phyloP scores from a whole-genome alignment of 2,329 filamentous ascomycete genomes.

The Lasiodiplodia theobromae region DNA sequence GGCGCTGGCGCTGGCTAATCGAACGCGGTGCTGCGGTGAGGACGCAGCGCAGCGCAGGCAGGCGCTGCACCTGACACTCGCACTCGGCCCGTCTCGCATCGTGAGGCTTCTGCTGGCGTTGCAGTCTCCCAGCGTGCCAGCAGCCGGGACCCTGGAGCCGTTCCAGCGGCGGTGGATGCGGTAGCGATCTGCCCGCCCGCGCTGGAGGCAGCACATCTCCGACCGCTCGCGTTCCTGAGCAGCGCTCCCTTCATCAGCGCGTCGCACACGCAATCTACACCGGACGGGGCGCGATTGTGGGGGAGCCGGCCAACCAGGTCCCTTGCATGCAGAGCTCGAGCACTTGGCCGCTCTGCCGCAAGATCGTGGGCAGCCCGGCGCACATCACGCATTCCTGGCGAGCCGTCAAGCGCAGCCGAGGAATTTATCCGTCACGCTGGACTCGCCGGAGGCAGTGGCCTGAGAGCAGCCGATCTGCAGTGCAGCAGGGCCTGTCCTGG shows the following conservation, averaged over 20 bases:
- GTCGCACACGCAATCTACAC: slow-evolving; percentile 24
- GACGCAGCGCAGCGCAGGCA: slow-evolving; percentile 30
- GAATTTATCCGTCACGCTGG: slow-evolving; percentile 35
- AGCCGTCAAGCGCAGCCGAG: slow-evolving; percentile 31
- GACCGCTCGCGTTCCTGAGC: slow-evolving; percentile 30
- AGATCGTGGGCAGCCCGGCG: slow-evolving; percentile 28
- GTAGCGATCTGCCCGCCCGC: slow-evolving; percentile 23
- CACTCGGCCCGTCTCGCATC: slow-evolving; percentile 22
- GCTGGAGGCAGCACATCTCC: slow-evolving; percentile 8
- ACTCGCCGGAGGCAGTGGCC: slow-evolving; percentile 24
- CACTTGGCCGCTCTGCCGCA: slow-evolving; percentile 20
- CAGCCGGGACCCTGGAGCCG: slow-evolving; percentile 5
- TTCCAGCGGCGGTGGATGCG: slow-evolving; percentile 9
- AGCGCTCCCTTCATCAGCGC: slow-evolving; percentile 32
- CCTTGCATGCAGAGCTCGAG: slow-evolving; percentile 27
- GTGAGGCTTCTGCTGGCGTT: slow-evolving; percentile 10
- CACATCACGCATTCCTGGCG: slow-evolving; percentile 29
- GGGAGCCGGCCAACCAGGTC: slow-evolving; percentile 23
- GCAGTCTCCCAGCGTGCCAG: slow-evolving; percentile 2
- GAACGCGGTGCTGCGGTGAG: slow-evolving; percentile 34
- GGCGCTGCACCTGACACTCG: slow-evolving; percentile 20
- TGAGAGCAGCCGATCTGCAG: slow-evolving; percentile 45
- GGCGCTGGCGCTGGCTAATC: slow-evolving; percentile 35
- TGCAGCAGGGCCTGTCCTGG: slow-evolving; percentile 51
- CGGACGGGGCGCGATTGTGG: slow-evolving; percentile 22